Evolutionary conservation across 2,329 filamentous ascomycete genomes (phyloP).

Genomic region (Monosporascus sp.): DNA sequence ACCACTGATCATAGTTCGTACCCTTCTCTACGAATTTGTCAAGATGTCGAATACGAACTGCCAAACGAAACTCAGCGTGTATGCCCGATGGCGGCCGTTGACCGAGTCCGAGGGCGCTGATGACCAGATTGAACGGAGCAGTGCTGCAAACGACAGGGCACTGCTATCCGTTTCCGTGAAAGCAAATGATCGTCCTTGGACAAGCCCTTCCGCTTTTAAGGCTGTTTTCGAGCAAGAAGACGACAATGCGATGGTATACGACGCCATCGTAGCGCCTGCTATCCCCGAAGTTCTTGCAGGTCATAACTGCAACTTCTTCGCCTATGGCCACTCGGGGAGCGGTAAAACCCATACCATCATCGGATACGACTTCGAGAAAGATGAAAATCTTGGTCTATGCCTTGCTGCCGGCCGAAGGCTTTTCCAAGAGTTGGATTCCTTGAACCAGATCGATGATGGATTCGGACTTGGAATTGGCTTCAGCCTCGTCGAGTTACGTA

Average conservation of each 20-base stretch:
- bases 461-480: constrained; percentile 29
- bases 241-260: constrained; percentile 18
- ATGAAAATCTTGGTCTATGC: constrained; percentile 29
- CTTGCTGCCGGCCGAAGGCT: constrained; percentile 28
- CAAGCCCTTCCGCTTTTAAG: constrained; percentile 15
- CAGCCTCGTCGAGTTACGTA: constrained; percentile 35
- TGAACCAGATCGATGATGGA: constrained; percentile 15
- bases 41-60: too few species aligned
- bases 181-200: constrained; percentile 9
- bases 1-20: too few species aligned
- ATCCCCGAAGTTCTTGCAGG: constrained; percentile 29
- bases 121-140: too few species aligned
- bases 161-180: too few species aligned
- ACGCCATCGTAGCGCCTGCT: constrained; percentile 25
- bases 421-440: constrained; percentile 15
- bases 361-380: constrained; percentile 33
- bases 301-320: constrained; percentile 34
- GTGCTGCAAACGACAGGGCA: too few species aligned
- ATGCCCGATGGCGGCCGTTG: too few species aligned
- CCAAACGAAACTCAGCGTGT: too few species aligned
- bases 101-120: too few species aligned
- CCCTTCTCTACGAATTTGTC: too few species aligned
- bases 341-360: constrained; percentile 20
- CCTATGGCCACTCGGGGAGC: constrained; percentile 34
- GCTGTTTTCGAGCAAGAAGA: constrained; percentile 20